Conservation (phyloP, 1,284 basidiomycete genomes). For the Quambalaria eucalypti region DNA sequence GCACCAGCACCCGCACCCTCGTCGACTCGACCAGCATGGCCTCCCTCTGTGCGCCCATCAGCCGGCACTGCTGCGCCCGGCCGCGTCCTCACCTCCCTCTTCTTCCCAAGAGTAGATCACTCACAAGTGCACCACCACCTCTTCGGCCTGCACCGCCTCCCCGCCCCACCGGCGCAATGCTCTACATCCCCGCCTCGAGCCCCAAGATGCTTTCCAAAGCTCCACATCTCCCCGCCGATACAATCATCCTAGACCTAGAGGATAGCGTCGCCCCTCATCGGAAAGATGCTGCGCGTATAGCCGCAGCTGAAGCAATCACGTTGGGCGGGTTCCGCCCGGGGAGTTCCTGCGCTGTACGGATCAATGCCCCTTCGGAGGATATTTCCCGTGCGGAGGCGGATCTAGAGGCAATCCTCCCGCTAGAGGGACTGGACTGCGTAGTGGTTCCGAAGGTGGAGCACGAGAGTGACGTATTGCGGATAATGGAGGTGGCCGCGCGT, state of each 20-base stretch:
- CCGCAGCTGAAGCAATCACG: conserved; percentile 31
- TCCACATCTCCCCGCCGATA: conserved; percentile 21
- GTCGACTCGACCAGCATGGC: too few relatives aligned
- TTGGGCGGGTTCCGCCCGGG: too few relatives aligned
- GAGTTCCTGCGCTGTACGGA: conserved; percentile 43
- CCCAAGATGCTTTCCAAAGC: not conserved
- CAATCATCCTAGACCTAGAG: conserved; percentile 42
- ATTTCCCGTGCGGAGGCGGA: conserved; percentile 23
- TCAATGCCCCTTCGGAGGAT: conserved; percentile 36
- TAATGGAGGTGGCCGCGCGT: conserved; percentile 20
- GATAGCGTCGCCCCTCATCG: conserved; percentile 40
- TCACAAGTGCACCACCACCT: too few relatives aligned
- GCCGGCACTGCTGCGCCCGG: too few relatives aligned
- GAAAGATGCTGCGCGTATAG: conserved; percentile 32
- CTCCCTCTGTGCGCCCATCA: too few relatives aligned
- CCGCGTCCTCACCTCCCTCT: too few relatives aligned
- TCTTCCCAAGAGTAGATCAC: too few relatives aligned
- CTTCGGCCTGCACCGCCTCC: too few relatives aligned
- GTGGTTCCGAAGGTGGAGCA: conserved; percentile 42
- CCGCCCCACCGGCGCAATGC: not conserved
- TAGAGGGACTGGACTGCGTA: conserved; percentile 17
- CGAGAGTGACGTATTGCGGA: conserved; percentile 22
- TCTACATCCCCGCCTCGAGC: not conserved
- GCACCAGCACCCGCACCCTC: too few relatives aligned
- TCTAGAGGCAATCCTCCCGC: conserved; percentile 35